These are phyloP conservation scores for Aspergillus panamensis DNA, from an alignment of 495 filamentous ascomycete species.

Conservation along the genomic window DNA sequence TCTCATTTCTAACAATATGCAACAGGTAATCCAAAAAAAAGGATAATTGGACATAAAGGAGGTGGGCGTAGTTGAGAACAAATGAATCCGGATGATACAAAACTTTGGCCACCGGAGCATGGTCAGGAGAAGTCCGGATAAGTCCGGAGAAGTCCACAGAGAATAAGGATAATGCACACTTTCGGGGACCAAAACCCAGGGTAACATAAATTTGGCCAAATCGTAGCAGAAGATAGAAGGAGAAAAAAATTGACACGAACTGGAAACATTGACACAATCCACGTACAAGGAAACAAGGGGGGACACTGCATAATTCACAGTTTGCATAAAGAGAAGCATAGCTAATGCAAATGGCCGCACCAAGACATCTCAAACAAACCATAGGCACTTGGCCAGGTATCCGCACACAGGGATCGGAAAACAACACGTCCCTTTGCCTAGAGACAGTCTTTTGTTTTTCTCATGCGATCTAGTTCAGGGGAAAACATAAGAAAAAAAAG, in stretches of 20 bases:
- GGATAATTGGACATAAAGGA: not conserved
- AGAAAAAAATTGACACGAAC: conserved; percentile 5
- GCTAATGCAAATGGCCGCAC: conserved; percentile 27
- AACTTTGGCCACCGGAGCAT: conserved; percentile 16
- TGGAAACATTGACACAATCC: conserved; percentile 14
- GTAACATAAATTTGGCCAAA: conserved; percentile 31
- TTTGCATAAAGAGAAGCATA: conserved; percentile 15
- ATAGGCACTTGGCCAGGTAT: conserved; percentile 19
- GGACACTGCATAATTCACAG: conserved; percentile 19
- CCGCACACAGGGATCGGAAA: conserved; percentile 20
- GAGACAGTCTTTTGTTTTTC: conserved; percentile 20
- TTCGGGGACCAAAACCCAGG: conserved; percentile 25
- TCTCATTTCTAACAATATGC: conserved; percentile 6
- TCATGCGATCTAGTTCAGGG: conserved; percentile 37
- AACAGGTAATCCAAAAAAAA: conserved; percentile 8
- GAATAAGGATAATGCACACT: conserved; percentile 26
- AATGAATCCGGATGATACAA: conserved; percentile 10
- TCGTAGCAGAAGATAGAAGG: conserved; percentile 22
- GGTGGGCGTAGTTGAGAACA: conserved; percentile 3
- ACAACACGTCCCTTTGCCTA: conserved; percentile 13
- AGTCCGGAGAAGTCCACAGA: conserved; percentile 2
- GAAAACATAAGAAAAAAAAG: conserved; percentile 1
- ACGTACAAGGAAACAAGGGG: conserved; percentile 16
- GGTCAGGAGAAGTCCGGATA: conserved; percentile 4
- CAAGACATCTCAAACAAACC: conserved; percentile 25